Base-by-base conservation (phyloP, 1,139 yeast genomes). In the Trichomonascaceae sp. region DNA sequence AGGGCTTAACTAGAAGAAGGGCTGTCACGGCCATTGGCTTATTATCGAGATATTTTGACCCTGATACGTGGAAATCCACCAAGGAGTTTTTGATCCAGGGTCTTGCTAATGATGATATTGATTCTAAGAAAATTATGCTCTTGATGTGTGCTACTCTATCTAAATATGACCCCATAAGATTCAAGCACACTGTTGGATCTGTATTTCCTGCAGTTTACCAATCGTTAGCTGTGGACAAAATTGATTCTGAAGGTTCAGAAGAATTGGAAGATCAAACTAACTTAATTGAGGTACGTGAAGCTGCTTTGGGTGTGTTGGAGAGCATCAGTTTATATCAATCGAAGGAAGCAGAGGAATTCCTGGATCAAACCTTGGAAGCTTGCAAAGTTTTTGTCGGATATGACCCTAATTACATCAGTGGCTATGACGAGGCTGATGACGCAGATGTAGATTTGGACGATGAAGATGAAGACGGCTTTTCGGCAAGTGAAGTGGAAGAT, bases 1-100 rank as follows among this genome's bases (percentile, higher is more conserved):
- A 61, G 38, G 69, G 70, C 0, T 61, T 69, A 7, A 65, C 69
- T 7, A 62, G 70, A 46, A 69, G 70, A 57, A 63, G 73, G 20
- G 74, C 88, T 0, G 74, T 83, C 30, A 70, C 74, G n/a, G 83
- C 85, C 0, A 69, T 84, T 36, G 84, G 83, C 13, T 65, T 70
- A 32, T 68, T 84, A 41, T 70, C 80, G 8, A 65, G 71, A 13
- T 69, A 73, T 55, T 60, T 78, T 38, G 58, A 64, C 9, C 61
- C 59, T 6, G 57, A 60, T 2, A 66, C 66, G 32, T 63, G 72
- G 65, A 60, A 62, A n/a, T 51, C 49, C 3, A 58, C 70, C 50
- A 57, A 63, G 44, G 47, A 47, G 9, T 63, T 57, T 47, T 55
- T 69, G 7, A 45, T 55, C 15, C 50, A 59, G 5, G 61, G 60